These are phyloP conservation scores for Rhizoclosmatium globosum DNA, from an alignment of 192 early-diverging fungal genomes.

Conservation along the genomic window DNA sequence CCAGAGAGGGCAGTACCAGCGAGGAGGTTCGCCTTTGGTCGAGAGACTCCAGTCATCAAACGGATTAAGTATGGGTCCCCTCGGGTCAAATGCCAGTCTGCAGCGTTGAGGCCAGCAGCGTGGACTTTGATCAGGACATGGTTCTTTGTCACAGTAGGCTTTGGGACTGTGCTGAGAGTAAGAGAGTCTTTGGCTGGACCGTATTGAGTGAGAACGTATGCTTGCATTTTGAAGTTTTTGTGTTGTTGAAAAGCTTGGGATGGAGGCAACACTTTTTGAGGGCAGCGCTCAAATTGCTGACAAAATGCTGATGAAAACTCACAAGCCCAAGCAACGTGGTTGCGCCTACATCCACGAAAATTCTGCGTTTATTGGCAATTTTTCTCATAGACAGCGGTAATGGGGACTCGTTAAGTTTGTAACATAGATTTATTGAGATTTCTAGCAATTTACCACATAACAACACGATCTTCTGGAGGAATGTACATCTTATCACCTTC, in stretches of 20 bases:
- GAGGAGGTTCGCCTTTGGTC: background rate
- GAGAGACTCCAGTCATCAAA: background rate
- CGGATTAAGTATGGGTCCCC: background rate
- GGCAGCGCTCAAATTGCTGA: too few relatives aligned
- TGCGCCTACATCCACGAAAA: too few relatives aligned
- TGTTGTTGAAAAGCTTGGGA: background rate
- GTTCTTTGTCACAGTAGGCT: background rate
- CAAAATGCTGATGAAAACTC: too few relatives aligned
- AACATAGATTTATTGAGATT: background rate
- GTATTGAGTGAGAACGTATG: background rate
- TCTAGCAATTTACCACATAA: slow-evolving; percentile 22
- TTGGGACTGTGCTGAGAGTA: background rate
- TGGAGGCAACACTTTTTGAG: background rate
- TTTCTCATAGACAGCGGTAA: too few relatives aligned
- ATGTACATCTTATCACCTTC: slow-evolving; percentile 29
- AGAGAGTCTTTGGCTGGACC: background rate
- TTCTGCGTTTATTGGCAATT: too few relatives aligned
- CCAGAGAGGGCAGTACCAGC: background rate
- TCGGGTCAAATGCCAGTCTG: background rate
- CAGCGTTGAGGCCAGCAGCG: background rate
- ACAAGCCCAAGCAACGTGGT: too few relatives aligned
- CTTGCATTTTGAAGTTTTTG: background rate
- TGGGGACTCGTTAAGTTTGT: too few relatives aligned
- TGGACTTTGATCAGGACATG: background rate
- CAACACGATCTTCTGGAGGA: slow-evolving; percentile 17